phyloP scores from a whole-genome alignment of 106 monocot genomes.

The Alisma plantagoaquatica region DNA sequence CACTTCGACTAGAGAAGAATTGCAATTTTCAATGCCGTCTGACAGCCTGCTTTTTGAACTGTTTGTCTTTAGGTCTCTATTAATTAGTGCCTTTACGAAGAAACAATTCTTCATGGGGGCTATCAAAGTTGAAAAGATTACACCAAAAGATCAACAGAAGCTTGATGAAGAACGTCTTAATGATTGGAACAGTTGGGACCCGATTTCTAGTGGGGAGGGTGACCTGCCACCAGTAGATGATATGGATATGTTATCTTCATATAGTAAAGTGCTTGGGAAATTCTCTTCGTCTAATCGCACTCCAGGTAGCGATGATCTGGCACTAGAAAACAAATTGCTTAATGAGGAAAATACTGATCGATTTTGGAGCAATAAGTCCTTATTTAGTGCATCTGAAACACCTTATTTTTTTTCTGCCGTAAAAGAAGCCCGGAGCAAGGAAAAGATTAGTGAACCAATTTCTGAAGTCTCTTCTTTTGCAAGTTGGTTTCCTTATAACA shows the following conservation, averaged over 20 bases:
- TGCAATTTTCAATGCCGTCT: too few relatives aligned
- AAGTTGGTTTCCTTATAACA: too few relatives aligned
- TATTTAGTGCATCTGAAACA: too few relatives aligned
- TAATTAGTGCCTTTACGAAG: slow-evolving; percentile 57
- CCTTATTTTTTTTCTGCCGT: too few relatives aligned
- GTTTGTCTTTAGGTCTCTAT: slow-evolving; percentile 61
- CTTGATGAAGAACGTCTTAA: slow-evolving; percentile 22
- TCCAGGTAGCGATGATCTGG: slow-evolving; percentile 10
- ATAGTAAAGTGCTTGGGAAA: slow-evolving; percentile 3
- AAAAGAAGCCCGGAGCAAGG: too few relatives aligned
- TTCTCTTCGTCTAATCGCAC: not conserved
- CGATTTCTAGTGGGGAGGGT: slow-evolving; percentile 67
- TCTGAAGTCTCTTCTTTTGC: too few relatives aligned
- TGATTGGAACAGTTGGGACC: slow-evolving; percentile 75
- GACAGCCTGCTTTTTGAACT: too few relatives aligned
- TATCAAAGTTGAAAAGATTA: slow-evolving; percentile 64
- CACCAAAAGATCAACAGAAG: slow-evolving; percentile 25
- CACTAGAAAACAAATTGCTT: too few relatives aligned
- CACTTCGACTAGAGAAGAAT: too few relatives aligned
- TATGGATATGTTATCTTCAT: slow-evolving; percentile 33
- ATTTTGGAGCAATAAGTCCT: too few relatives aligned
- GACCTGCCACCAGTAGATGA: slow-evolving; percentile 64
- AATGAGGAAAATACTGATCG: too few relatives aligned
- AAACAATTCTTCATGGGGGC: slow-evolving; percentile 73
- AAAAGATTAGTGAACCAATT: too few relatives aligned